Evolutionary conservation across 352 stramenopile species (phyloP).

Genomic region (Phytophthora capsici): DNA sequence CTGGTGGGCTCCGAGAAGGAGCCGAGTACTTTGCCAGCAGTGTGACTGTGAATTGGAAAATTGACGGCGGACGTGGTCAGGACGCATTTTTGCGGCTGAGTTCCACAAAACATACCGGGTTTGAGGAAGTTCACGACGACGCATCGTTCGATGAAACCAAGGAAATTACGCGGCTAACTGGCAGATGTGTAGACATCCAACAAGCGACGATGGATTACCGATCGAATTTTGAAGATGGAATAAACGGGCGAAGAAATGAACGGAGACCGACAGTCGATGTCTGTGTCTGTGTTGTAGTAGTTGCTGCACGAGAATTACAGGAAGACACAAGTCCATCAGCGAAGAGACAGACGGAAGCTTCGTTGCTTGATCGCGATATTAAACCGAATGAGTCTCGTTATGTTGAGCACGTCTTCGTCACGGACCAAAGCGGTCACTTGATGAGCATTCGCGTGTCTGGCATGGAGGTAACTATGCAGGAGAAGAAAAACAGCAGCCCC

Average conservation of each 20-base stretch:
- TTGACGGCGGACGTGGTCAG: slow-evolving; percentile 40
- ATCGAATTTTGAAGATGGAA: slow-evolving; percentile 31
- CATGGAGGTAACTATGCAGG: slow-evolving; percentile 34
- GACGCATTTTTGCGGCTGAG: slow-evolving; percentile 63
- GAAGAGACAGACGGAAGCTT: slow-evolving; percentile 28
- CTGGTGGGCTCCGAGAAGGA: slow-evolving; percentile 52
- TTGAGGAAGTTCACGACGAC: slow-evolving; percentile 39
- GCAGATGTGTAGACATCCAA: slow-evolving; percentile 32
- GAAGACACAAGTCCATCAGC: slow-evolving; percentile 25
- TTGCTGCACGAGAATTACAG: slow-evolving; percentile 38
- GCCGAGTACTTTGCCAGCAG: slow-evolving; percentile 65
- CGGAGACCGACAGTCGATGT: slow-evolving; percentile 45
- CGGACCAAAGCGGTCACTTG: slow-evolving; percentile 51
- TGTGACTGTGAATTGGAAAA: slow-evolving; percentile 73
- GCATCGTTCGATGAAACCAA: not conserved
- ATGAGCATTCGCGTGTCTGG: slow-evolving; percentile 63
- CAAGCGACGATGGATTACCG: slow-evolving; percentile 36
- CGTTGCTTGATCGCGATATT: slow-evolving; percentile 32
- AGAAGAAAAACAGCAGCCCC: slow-evolving; percentile 17
- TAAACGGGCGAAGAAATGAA: slow-evolving; percentile 33
- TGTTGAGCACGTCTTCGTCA: slow-evolving; percentile 65
- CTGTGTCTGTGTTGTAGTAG: slow-evolving; percentile 56
- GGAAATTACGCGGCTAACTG: not conserved
- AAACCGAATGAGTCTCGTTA: slow-evolving; percentile 41
- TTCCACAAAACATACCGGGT: slow-evolving; percentile 65